A percentile compares a stretch with the other conserved stretches of the same genome.
phyloP scores from a whole-genome alignment of 129 eudicot genomes.

The Smallanthus sonchifolius region DNA sequence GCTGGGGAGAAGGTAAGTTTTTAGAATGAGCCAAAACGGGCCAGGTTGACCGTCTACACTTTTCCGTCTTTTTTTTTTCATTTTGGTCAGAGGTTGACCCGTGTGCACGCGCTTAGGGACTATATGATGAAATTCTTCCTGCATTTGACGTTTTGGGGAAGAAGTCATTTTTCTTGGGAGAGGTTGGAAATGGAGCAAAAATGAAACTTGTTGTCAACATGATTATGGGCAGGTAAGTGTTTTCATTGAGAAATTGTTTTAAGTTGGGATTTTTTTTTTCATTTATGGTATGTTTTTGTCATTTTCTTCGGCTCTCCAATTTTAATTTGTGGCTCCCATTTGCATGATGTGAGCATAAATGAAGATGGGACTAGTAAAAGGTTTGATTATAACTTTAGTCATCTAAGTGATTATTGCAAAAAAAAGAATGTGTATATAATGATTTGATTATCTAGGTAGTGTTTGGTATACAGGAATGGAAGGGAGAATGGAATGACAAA shows the following conservation, averaged over 20 bases:
- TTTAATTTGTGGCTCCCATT: background rate
- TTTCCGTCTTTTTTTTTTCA: background rate
- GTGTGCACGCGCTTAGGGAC: conserved; percentile 37
- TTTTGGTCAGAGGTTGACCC: background rate
- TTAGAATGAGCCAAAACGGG: background rate
- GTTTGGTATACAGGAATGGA: background rate
- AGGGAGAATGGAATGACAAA: background rate
- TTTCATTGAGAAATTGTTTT: background rate
- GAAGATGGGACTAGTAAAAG: background rate
- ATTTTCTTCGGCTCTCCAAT: background rate
- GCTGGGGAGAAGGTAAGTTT: conserved; percentile 81
- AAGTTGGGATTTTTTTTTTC: background rate
- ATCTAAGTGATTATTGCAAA: background rate
- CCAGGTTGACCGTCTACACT: background rate
- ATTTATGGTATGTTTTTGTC: background rate
- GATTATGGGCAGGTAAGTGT: conserved; percentile 91
- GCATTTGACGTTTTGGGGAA: conserved; percentile 93
- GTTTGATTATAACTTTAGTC: background rate
- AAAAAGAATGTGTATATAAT: background rate
- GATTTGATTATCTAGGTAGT: background rate
- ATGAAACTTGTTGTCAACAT: conserved; percentile 99
- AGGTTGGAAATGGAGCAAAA: conserved; percentile 94
- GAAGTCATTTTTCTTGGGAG: conserved; percentile 85
- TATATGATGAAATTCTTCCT: conserved; percentile 75
- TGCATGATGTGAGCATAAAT: background rate